Evolutionary conservation across 176 grass and related monocot genomes (phyloP).

Genomic region (Puccinellia tenuiflora): DNA sequence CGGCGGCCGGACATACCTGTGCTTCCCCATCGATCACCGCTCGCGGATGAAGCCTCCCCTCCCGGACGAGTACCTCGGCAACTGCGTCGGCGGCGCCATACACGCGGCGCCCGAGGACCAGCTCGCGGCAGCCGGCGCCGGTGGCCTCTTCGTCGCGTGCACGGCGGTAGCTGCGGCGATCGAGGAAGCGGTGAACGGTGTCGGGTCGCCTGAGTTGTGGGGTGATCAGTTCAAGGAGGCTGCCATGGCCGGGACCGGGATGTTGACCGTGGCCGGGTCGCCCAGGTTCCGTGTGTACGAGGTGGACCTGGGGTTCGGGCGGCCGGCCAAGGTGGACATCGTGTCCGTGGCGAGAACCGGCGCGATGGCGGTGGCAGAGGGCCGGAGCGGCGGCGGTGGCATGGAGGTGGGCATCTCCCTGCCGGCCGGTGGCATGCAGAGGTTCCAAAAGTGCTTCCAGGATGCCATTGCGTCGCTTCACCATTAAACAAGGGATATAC

Average conservation of each 20-base stretch:
- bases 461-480: not conserved
- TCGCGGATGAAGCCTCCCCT: conserved; percentile 15
- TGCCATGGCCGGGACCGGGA: not conserved
- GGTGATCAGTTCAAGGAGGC: not conserved
- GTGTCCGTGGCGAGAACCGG: conserved; percentile 32
- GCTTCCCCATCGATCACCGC: conserved; percentile 36
- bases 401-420: conserved; percentile 53
- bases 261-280: conserved; percentile 28
- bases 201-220: not conserved
- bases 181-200: not conserved
- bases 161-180: conserved; percentile 2
- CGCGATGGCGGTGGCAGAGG: conserved; percentile 35
- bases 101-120: not conserved
- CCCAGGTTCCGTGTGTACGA: conserved; percentile 51
- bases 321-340: conserved; percentile 48
- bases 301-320: conserved; percentile 48
- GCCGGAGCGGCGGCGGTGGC: conserved; percentile 4
- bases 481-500: not conserved
- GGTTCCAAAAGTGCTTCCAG: conserved; percentile 27
- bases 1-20: not conserved
- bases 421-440: conserved; percentile 29
- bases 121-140: not conserved
- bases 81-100: conserved; percentile 34
- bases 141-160: conserved; percentile 18
- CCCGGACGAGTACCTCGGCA: conserved; percentile 50